Conservation (phyloP, 208 protist genomes). For the Crithidia mellificae region DNA sequence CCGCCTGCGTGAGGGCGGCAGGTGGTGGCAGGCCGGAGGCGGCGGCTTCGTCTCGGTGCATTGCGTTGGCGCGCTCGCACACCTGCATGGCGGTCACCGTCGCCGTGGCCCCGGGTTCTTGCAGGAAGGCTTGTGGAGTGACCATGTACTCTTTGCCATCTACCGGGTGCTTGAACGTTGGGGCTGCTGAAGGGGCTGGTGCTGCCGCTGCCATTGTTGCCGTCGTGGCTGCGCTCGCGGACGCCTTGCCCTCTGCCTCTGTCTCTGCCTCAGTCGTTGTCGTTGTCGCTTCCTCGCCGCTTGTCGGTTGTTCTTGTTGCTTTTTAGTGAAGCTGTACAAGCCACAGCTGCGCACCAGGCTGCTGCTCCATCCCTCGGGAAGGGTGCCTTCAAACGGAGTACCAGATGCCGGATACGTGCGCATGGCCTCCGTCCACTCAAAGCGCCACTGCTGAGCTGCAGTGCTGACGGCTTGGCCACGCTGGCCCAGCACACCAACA, state of each 20-base stretch:
- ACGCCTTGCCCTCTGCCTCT: not conserved
- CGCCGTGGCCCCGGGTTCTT: slow-evolving; percentile 24
- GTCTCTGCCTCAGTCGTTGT: not conserved
- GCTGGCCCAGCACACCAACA: not conserved
- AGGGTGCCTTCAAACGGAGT: slow-evolving; percentile 49
- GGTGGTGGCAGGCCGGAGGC: slow-evolving; percentile 11
- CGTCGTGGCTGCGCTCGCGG: not conserved
- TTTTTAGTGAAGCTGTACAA: slow-evolving; percentile 86
- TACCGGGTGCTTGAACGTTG: slow-evolving; percentile 70
- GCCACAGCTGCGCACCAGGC: slow-evolving; percentile 55
- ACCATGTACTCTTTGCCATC: slow-evolving; percentile 66
- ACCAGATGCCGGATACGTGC: slow-evolving; percentile 55
- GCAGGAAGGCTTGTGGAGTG: slow-evolving; percentile 75
- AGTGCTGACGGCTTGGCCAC: slow-evolving; percentile 1
- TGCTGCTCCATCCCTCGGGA: slow-evolving; percentile 61
- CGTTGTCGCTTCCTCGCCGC: not conserved
- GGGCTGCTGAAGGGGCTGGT: slow-evolving; percentile 16
- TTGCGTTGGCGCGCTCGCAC: slow-evolving; percentile 26
- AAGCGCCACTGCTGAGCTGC: slow-evolving; percentile 42
- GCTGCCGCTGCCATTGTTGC: not conserved
- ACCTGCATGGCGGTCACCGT: slow-evolving; percentile 33
- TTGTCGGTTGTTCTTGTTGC: too few relatives aligned
- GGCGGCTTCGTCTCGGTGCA: slow-evolving; percentile 22
- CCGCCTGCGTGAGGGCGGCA: slow-evolving; percentile 26
- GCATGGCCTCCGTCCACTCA: slow-evolving; percentile 66